Base-by-base conservation (phyloP, 371 early-diverging fungal genomes). In the Mucor piriformis region DNA sequence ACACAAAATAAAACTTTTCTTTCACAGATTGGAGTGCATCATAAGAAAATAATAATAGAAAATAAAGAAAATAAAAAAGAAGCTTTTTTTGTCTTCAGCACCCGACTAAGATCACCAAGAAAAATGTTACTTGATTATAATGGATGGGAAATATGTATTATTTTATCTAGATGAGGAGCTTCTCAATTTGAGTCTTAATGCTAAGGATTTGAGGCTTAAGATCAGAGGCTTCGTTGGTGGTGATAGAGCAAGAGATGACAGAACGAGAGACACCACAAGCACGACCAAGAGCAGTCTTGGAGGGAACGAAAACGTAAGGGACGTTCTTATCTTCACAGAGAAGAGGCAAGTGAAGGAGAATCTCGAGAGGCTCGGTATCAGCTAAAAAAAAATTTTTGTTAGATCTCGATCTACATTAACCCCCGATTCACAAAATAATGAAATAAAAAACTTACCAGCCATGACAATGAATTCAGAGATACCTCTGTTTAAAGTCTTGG, bases 301-400 rank as follows among this genome's bases (percentile, higher is more conserved):
- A 96, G 52, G 95, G 93, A 50, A 99, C 94, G 76, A 97, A 97
- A 54, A 98, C 95, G 78, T 96, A 98, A 38, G 97, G 96, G 54
- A 98, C 97, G 86, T 97, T 96, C 92, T 99, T 99, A 82, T 99
- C 99, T 85, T 99, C 99, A 85, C 99, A 99, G 61, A 99, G 83
- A 16, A 98, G 88, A 43, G 99, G 98, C 57, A 99, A 78, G 83
- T 99, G 96, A 50, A 97, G 87, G 53, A 98, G 84, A 70, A 99
- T 97, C 74, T 98, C 99, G 54, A 98, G 85, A 33, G 99, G 99
- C 79, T 94, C 94, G 57, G 96, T 88, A 82, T 99, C 99, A 66
- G 96, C 98, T 79, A 57, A 25, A 52, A 52, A 44, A 38, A 43
- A 50, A 23, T 49, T 16, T 20, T 1, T 21, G 34, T 50, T 21